Evolutionary conservation across 2,329 filamentous ascomycete genomes (phyloP).

Genomic region (Hypoxylon sp.): DNA sequence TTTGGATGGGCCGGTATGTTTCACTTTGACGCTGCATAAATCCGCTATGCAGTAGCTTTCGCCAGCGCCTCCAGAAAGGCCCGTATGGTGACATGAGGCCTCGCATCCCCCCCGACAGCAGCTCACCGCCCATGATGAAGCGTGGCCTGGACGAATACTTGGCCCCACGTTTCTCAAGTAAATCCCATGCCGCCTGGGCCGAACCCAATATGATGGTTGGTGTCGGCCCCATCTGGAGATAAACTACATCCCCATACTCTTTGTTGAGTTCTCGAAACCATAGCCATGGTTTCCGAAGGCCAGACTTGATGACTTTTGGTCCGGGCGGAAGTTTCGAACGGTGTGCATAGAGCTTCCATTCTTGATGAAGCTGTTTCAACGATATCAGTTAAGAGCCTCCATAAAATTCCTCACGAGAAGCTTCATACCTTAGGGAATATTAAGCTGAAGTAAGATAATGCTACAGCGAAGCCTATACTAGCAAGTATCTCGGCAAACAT

Average conservation of each 20-base stretch:
- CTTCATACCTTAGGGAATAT: constrained; percentile 50
- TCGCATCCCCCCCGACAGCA: constrained; percentile 59
- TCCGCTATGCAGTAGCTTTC: constrained; percentile 60
- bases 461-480: constrained; percentile 41
- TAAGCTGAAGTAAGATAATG: constrained; percentile 48
- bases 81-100: constrained; percentile 62
- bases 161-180: constrained; percentile 61
- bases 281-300: constrained; percentile 59
- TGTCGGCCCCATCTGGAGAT: constrained; percentile 60
- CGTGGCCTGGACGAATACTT: constrained; percentile 62
- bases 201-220: constrained; percentile 61
- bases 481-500: constrained; percentile 43
- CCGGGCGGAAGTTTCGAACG: constrained; percentile 59
- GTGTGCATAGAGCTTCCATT: constrained; percentile 58
- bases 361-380: constrained; percentile 54
- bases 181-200: constrained; percentile 60
- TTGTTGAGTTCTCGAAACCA: constrained; percentile 59
- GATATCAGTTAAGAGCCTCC: constrained; percentile 1
- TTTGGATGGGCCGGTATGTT: constrained; percentile 59
- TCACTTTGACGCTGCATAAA: constrained; percentile 62
- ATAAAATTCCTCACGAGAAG: not conserved
- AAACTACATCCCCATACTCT: constrained; percentile 60
- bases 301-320: constrained; percentile 56
- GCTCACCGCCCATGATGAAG: constrained; percentile 63
- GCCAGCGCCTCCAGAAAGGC: constrained; percentile 60